Evolutionary conservation across 805 yeast species (phyloP).

Genomic region (Candida sphagnicola): DNA sequence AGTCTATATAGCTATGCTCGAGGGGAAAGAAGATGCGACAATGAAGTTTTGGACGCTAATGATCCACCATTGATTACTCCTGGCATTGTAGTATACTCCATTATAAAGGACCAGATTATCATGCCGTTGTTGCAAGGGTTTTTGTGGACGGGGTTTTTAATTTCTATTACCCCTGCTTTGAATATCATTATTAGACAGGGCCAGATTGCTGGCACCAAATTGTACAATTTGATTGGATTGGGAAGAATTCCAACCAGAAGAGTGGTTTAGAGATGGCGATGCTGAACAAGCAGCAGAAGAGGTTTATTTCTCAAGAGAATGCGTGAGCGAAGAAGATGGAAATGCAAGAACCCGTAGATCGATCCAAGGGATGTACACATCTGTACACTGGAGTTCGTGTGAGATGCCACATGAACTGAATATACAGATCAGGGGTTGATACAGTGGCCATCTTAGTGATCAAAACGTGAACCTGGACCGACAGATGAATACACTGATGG

Average conservation of each 20-base stretch:
- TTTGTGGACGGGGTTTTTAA: slow-evolving; percentile 38
- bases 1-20: slow-evolving; percentile 28
- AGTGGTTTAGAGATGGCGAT: not conserved
- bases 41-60: slow-evolving; percentile 1
- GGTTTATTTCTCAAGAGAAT: too few species aligned
- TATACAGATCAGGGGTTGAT: too few species aligned
- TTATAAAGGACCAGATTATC: slow-evolving; percentile 47
- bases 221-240: slow-evolving; percentile 18
- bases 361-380: too few species aligned
- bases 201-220: slow-evolving; percentile 23
- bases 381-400: too few species aligned
- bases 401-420: too few species aligned
- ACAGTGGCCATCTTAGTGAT: too few species aligned
- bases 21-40: slow-evolving; percentile 12
- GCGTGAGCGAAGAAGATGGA: too few species aligned
- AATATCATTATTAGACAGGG: slow-evolving; percentile 20
- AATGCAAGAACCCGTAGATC: too few species aligned
- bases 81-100: slow-evolving; percentile 42
- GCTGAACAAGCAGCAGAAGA: too few species aligned
- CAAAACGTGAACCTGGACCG: too few species aligned
- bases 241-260: slow-evolving; percentile 5
- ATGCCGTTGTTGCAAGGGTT: slow-evolving; percentile 56
- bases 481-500: too few species aligned
- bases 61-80: slow-evolving; percentile 37
- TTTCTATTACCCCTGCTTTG: slow-evolving; percentile 35